These are phyloP conservation scores for Diaporthe caulivora DNA, from an alignment of 2,329 filamentous ascomycete genomes.

Conservation along the genomic window DNA sequence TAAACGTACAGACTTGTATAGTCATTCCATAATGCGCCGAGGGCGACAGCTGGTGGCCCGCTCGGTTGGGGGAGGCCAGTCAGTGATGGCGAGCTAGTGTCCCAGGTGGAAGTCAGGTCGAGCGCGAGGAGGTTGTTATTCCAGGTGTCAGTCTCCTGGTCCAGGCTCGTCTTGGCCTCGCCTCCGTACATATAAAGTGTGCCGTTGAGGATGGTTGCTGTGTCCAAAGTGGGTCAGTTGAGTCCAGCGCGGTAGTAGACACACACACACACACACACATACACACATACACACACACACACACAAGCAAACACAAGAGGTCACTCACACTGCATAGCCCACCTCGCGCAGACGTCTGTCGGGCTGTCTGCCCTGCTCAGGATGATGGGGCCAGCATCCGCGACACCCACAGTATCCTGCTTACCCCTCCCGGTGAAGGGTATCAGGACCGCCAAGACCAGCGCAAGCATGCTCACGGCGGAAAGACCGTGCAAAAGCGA, in stretches of 20 bases:
- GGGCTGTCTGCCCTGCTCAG: conserved; percentile 58
- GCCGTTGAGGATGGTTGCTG: conserved; percentile 77
- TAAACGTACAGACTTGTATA: conserved; percentile 79
- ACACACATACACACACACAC: neutral
- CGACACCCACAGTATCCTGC: conserved; percentile 56
- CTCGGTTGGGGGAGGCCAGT: conserved; percentile 62
- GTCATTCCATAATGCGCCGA: conserved; percentile 83
- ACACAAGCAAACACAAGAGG: too few species aligned
- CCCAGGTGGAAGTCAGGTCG: conserved; percentile 81
- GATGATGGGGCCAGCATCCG: conserved; percentile 61
- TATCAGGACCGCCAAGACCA: conserved; percentile 64
- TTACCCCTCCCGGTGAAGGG: conserved; percentile 60
- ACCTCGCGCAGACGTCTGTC: conserved; percentile 72
- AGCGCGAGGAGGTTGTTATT: conserved; percentile 80
- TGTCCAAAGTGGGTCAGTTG: neutral
- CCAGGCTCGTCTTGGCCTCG: conserved; percentile 67
- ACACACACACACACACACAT: neutral
- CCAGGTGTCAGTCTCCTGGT: conserved; percentile 76
- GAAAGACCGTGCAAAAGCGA: conserved; percentile 56
- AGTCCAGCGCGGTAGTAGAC: neutral
- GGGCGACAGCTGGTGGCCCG: conserved; percentile 77
- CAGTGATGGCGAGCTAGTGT: conserved; percentile 72
- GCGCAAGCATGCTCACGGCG: conserved; percentile 59
- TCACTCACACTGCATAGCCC: conserved; percentile 71
- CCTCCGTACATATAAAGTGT: conserved; percentile 84